These are phyloP conservation scores for Mycena epipterygia DNA, from an alignment of 768 basidiomycete genomes.

Conservation along the genomic window DNA sequence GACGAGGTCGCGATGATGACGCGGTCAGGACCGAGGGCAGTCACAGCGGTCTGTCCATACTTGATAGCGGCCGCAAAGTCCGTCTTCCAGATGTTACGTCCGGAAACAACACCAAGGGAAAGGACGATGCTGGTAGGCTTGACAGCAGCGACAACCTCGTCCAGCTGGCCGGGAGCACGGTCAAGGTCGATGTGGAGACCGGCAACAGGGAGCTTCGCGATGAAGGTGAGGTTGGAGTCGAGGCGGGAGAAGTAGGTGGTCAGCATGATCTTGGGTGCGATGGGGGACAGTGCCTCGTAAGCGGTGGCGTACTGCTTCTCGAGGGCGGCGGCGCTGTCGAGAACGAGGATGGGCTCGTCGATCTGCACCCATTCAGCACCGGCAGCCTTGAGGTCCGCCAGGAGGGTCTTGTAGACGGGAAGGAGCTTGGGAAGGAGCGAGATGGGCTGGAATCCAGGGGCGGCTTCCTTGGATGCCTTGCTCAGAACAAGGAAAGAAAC, in stretches of 20 bases:
- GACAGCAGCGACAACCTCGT: conserved; percentile 83
- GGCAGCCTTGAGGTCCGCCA: conserved; percentile 91
- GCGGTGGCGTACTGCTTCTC: conserved; percentile 85
- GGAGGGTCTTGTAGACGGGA: conserved; percentile 91
- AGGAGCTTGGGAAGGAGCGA: conserved; percentile 90
- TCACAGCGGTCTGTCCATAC: conserved; percentile 86
- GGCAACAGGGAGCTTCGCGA: conserved; percentile 92
- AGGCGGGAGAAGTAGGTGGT: conserved; percentile 98
- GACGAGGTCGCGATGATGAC: conserved; percentile 97
- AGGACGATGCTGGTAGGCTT: conserved; percentile 86
- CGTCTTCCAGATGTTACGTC: conserved; percentile 99
- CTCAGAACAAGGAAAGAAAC: conserved; percentile 95
- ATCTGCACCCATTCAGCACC: conserved; percentile 97
- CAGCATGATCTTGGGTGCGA: conserved; percentile 92
- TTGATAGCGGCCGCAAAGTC: conserved; percentile 90
- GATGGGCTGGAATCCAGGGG: conserved; percentile 90
- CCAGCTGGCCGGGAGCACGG: conserved; percentile 93
- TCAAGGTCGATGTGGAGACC: conserved; percentile 97
- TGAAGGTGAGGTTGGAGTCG: conserved; percentile 89
- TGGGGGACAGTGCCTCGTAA: conserved; percentile 84
- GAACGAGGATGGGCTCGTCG: conserved; percentile 96
- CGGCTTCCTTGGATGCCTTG: conserved; percentile 89
- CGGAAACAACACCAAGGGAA: conserved; percentile 96
- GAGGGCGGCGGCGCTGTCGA: conserved; percentile 83
- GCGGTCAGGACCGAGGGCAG: conserved; percentile 85